Evolutionary conservation across 1,139 yeast species (phyloP).

Genomic region (Yamadazyma diospyri): DNA sequence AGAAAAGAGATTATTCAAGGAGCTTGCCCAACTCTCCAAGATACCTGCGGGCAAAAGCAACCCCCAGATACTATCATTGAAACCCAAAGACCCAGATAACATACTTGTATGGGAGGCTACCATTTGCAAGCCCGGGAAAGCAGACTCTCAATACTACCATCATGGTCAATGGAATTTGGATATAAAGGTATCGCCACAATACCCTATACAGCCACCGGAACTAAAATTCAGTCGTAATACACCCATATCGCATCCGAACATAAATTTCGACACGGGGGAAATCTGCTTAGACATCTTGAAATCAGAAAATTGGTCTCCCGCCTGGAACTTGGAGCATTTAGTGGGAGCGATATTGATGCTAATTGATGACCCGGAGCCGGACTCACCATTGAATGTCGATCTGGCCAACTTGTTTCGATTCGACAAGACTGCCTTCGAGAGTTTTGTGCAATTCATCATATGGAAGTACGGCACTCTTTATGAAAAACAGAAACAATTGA

Average conservation of each 20-base stretch:
- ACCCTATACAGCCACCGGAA: conserved; percentile 71
- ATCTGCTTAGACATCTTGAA: conserved; percentile 80
- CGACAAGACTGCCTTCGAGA: conserved; percentile 54
- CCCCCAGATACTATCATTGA: conserved; percentile 39
- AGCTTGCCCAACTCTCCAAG: conserved; percentile 22
- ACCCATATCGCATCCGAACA: conserved; percentile 73
- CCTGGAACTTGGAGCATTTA: conserved; percentile 76
- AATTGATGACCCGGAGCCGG: conserved; percentile 76
- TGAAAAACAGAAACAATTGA: conserved; percentile 11
- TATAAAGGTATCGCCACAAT: conserved; percentile 49
- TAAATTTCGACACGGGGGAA: conserved; percentile 67
- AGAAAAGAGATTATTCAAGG: conserved; percentile 29
- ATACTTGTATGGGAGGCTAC: conserved; percentile 59
- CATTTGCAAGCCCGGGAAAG: conserved; percentile 49
- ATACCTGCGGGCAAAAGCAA: conserved; percentile 20
- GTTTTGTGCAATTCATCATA: conserved; percentile 61
- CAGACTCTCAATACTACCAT: conserved; percentile 42
- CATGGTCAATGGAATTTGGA: conserved; percentile 57
- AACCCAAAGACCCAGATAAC: conserved; percentile 39
- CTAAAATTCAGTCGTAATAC: conserved; percentile 42
- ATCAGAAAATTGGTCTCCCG: conserved; percentile 75
- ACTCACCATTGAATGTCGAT: conserved; percentile 82
- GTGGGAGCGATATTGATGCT: conserved; percentile 68
- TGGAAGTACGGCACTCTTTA: conserved; percentile 33
- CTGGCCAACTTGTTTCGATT: conserved; percentile 71